Base-by-base conservation (phyloP, 106 monocot genomes). In the Allium cepa region DNA sequence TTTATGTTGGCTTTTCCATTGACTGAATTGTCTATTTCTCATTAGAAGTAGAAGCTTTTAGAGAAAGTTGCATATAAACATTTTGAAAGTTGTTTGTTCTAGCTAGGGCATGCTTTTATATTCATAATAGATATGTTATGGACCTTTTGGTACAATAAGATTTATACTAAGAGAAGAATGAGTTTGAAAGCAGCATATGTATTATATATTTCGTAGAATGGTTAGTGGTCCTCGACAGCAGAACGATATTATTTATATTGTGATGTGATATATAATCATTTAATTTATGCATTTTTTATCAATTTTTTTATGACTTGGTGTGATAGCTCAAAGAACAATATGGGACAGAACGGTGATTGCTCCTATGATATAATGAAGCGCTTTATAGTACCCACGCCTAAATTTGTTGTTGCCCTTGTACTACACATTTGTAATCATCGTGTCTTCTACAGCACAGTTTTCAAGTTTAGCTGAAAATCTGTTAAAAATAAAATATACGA, bases 311-410 rank as follows among this genome's bases (percentile, higher is more conserved):
- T 12, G 53, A 8, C 53, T 15, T 12, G 15, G 53, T 55, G 11
- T 11, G 13, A 55, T 15, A 55, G 53, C 53, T 55, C 11, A 48
- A 64, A 49, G 8, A 48, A 64, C 49, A 64, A 64, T 49, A 45
- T 8, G 64, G 47, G 47, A 16, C 26, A 64, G 14, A 7, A 46
- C 47, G 16, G 64, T 64, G 47, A 7, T 9, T 46, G 47, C 0
- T 49, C 64, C 49, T 27, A 64, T 49, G 17, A 14, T 6, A 48
- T 8, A 14, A 17, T 49, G 45, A 36, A 46, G 0, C 60, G 64
- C 64, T 64, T 64, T 64, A 49, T 64, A 64, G 64, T 64, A 48
- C 36, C 64, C 47, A 64, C 64, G 64, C 64, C 64, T 64, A 2
- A 10, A 2, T 26, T 45, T 6, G 11, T 45, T 64, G 36, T 17